phyloP scores from a whole-genome alignment of 2,329 filamentous ascomycete species.

The Paecilomyces niveus region DNA sequence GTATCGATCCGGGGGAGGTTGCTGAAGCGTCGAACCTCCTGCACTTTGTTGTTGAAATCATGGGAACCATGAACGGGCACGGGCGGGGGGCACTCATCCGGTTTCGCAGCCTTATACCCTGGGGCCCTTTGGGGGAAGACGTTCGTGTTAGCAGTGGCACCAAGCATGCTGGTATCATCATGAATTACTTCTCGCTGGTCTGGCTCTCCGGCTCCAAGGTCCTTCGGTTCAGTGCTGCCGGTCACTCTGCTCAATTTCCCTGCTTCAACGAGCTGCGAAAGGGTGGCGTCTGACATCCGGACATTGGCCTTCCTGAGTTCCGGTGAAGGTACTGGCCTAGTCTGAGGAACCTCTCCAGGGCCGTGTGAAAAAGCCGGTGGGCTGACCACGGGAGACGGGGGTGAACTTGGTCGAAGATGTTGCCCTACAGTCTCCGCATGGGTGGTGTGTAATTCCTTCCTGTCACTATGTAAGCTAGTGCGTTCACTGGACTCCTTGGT shows the following conservation, averaged over 20 bases:
- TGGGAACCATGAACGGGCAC: slow-evolving; percentile 4
- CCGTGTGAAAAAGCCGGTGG: slow-evolving; percentile 76
- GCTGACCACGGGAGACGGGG: slow-evolving; percentile 67
- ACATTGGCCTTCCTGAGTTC: slow-evolving; percentile 76
- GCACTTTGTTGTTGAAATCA: not conserved
- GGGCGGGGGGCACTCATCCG: slow-evolving; percentile 3
- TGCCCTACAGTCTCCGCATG: slow-evolving; percentile 24
- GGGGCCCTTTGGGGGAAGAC: slow-evolving; percentile 6
- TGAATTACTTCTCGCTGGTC: slow-evolving; percentile 35
- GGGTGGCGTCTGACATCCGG: slow-evolving; percentile 72
- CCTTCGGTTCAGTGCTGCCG: slow-evolving; percentile 30
- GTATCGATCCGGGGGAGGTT: slow-evolving; percentile 27
- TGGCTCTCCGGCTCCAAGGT: slow-evolving; percentile 32
- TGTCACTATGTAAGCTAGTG: slow-evolving; percentile 36
- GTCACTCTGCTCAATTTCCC: slow-evolving; percentile 43
- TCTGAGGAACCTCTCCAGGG: slow-evolving; percentile 62
- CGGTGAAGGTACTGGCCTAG: slow-evolving; percentile 64
- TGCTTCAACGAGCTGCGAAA: slow-evolving; percentile 71
- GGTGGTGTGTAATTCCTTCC: slow-evolving; percentile 12
- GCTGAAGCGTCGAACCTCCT: not conserved
- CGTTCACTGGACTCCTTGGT: slow-evolving; percentile 24
- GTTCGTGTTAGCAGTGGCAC: slow-evolving; percentile 22
- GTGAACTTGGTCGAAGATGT: slow-evolving; percentile 43
- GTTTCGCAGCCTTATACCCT: slow-evolving; percentile 4
- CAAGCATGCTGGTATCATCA: slow-evolving; percentile 22